Conservation (phyloP, 1,284 basidiomycete species). For the Cystobasidium sp. region DNA sequence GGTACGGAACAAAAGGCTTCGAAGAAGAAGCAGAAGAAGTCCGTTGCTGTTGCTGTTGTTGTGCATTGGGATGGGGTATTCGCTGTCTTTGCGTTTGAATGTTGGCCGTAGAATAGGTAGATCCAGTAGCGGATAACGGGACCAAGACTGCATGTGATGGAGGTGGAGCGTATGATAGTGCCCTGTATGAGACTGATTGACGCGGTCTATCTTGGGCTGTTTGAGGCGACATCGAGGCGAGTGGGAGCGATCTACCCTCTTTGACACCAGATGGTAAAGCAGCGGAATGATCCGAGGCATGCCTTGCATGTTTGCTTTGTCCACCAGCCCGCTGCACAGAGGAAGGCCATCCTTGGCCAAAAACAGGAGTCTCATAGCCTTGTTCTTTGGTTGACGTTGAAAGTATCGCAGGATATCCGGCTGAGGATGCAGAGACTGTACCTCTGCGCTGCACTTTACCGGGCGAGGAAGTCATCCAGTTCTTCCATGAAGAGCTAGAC, state of each 20-base stretch:
- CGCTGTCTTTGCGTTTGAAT: background rate
- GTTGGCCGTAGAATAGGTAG: background rate
- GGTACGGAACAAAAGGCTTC: conserved; percentile 1
- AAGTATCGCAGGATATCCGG: background rate
- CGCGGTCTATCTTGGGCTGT: background rate
- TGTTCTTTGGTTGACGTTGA: background rate
- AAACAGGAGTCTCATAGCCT: too few species aligned
- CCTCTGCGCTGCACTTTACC: background rate
- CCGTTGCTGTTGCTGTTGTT: background rate
- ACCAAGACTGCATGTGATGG: background rate
- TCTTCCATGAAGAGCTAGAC: background rate
- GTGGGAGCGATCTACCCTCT: too few species aligned
- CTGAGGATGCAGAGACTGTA: background rate
- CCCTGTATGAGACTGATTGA: background rate
- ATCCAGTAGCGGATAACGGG: background rate
- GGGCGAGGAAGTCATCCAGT: background rate
- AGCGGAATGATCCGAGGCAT: background rate
- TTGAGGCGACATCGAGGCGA: too few species aligned
- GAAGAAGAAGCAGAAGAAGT: background rate
- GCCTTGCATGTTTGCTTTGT: background rate
- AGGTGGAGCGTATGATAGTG: background rate
- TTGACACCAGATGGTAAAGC: background rate
- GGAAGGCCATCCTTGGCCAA: too few species aligned
- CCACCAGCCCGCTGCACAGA: too few species aligned
- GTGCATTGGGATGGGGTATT: background rate